Evolutionary conservation across 768 basidiomycete genomes (phyloP), one percentile per base, ranked within the genome.

Genomic region (Gymnopilus dilepis): DNA sequence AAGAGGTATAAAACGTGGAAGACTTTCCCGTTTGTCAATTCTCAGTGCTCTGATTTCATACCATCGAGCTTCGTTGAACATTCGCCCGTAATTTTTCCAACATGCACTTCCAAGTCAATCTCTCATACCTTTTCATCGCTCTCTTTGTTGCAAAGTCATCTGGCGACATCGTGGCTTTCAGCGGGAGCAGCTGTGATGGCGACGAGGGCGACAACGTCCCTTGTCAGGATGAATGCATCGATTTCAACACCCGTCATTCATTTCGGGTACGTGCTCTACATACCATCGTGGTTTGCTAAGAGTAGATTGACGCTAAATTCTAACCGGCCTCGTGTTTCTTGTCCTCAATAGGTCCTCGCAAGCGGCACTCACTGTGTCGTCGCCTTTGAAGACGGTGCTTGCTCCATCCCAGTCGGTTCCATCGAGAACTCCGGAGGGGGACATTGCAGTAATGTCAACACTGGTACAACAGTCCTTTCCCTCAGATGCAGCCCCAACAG

Each of bases 161-260:
- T 37, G 59, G 26, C 15, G 59, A 53, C 22, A 41, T 60, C 17
- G 41, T 60, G 2, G 59, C 59, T 21, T 53, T 53, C 38, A 42
- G 24, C 38, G 59, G 59, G 6, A 53, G 52, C n/a, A 41, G 13
- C n/a, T 60, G 59, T 26, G 31, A 60, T 17, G 50, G 50, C 15
- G 37, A 53, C 17, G n/a, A 26, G 17, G 51, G 51, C 12, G 34
- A 9, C 4, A 54, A 60, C n/a, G 59, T 43, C 34, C 12, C 34
- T 9, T 60, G 59, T 28, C 38, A 53, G 21, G 30, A 34, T 22
- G 33, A 7, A 3, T 58, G 57, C 31, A 37, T 48, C 19, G 33
- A 19, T 7, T 58, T 58, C 17, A 15, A 33, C 19, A 19, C 9
- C 21, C 52, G 59, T 30, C 59, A 60, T 37, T 60, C 59, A 4